phyloP scores from a whole-genome alignment of 768 basidiomycete species.

The Cyclocybe cylindracea region DNA sequence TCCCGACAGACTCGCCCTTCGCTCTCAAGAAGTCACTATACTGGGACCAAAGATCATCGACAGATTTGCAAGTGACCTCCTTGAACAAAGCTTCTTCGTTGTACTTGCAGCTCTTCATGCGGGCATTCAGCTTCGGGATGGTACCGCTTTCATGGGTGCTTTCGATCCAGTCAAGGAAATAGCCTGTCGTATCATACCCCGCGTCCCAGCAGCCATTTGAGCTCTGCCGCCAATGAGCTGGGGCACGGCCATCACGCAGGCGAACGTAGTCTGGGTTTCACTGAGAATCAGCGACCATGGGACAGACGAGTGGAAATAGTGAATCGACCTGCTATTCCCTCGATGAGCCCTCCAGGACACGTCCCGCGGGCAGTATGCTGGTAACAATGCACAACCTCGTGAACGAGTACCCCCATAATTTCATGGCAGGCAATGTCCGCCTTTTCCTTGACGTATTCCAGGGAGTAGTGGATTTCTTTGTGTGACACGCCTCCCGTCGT shows the following conservation, averaged over 20 bases:
- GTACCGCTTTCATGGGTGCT: conserved; percentile 2
- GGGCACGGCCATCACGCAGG: conserved; percentile 51
- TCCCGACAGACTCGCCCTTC: neutral
- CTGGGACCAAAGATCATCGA: conserved; percentile 10
- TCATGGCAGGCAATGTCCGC: conserved; percentile 50
- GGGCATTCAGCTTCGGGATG: neutral
- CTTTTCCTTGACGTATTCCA: conserved; percentile 54
- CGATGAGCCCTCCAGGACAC: conserved; percentile 69
- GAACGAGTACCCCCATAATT: conserved; percentile 66
- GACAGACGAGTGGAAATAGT: neutral
- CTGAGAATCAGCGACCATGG: neutral
- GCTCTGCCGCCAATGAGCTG: conserved; percentile 65
- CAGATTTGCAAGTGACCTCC: conserved; percentile 1
- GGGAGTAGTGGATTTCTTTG: conserved; percentile 75
- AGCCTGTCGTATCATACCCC: conserved; percentile 6
- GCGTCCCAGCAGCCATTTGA: conserved; percentile 2
- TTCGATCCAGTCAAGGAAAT: conserved; percentile 12
- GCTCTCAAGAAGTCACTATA: conserved; percentile 6
- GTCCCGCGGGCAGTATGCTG: conserved; percentile 62
- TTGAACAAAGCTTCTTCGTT: conserved; percentile 1
- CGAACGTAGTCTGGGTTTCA: conserved; percentile 64
- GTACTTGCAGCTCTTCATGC: conserved; percentile 3
- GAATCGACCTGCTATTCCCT: conserved; percentile 72
- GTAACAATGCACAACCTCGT: conserved; percentile 78
- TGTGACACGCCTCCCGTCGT: conserved; percentile 51